Conservation (phyloP, 805 yeast genomes). For the Nakazawaea sp. region DNA sequence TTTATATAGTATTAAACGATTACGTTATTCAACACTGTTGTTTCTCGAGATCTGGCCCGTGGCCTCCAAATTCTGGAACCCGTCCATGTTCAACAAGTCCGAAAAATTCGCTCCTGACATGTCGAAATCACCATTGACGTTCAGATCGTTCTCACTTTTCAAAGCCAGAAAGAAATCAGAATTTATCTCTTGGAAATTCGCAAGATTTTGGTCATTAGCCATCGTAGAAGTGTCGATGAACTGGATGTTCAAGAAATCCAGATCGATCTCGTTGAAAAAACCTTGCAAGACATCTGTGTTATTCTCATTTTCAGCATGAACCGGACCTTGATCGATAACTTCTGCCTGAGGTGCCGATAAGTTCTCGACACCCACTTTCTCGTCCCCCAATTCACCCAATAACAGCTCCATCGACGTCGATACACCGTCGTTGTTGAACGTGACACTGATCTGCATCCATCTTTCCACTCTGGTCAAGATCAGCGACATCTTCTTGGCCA, state of each 20-base stretch:
- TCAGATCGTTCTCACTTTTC: too few species aligned
- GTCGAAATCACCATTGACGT: too few species aligned
- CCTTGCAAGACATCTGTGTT: slow-evolving; percentile 3
- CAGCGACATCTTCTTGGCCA: slow-evolving; percentile 26
- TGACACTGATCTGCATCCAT: slow-evolving; percentile 31
- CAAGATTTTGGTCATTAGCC: not conserved
- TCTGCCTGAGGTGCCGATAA: slow-evolving; percentile 16
- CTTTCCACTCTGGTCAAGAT: slow-evolving; percentile 27
- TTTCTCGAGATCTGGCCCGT: slow-evolving; percentile 10
- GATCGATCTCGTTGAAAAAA: slow-evolving; percentile 10
- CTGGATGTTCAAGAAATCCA: slow-evolving; percentile 10
- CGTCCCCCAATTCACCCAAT: slow-evolving; percentile 46
- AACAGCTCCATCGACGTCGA: slow-evolving; percentile 48
- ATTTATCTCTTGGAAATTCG: not conserved
- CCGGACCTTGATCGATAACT: not conserved
- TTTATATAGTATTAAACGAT: not conserved
- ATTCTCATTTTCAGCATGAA: not conserved
- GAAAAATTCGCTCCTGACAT: too few species aligned
- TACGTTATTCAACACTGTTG: slow-evolving; percentile 1
- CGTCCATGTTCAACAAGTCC: too few species aligned
- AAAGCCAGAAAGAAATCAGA: not conserved
- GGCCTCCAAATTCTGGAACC: slow-evolving; percentile 4
- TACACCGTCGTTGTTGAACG: slow-evolving; percentile 41
- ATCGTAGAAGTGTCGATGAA: slow-evolving; percentile 2
- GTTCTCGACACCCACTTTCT: slow-evolving; percentile 31